A percentile compares a stretch with the other conserved stretches of the same genome.
These are phyloP conservation scores for Cladosporium sp. DNA, from an alignment of 2,329 filamentous ascomycete genomes.

Conservation along the genomic window DNA sequence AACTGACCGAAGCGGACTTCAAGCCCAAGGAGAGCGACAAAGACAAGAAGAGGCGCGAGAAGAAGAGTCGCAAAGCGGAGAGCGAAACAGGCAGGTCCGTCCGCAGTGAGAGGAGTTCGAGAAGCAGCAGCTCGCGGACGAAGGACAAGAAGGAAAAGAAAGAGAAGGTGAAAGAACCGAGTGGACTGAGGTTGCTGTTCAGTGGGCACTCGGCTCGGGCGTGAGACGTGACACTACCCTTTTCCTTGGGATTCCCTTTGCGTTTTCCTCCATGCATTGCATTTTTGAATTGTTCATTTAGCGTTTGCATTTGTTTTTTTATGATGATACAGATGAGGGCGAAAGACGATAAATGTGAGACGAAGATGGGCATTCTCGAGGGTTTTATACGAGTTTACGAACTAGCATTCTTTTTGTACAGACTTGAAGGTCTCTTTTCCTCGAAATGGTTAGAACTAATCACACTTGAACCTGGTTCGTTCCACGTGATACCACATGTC, in stretches of 20 bases:
- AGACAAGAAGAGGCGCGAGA: slow-evolving; percentile 26
- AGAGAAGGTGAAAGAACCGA: slow-evolving; percentile 42
- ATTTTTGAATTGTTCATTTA: background rate
- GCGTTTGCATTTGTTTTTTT: background rate
- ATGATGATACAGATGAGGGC: background rate
- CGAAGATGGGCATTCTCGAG: background rate
- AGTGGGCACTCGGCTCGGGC: slow-evolving; percentile 24
- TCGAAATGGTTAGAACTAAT: background rate
- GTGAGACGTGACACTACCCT: background rate
- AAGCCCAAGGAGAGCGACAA: slow-evolving; percentile 40
- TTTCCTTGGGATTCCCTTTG: background rate
- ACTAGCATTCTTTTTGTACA: background rate
- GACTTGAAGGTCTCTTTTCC: background rate
- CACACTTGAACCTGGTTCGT: background rate
- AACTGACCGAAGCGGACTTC: slow-evolving; percentile 48
- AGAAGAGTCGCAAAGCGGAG: slow-evolving; percentile 24
- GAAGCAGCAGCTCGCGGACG: slow-evolving; percentile 25
- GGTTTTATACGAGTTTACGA: background rate
- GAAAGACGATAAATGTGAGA: background rate
- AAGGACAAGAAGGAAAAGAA: slow-evolving; percentile 32
- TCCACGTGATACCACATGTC: background rate
- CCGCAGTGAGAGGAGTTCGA: slow-evolving; percentile 12
- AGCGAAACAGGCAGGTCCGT: slow-evolving; percentile 20
- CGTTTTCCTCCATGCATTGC: background rate
- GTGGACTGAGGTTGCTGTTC: slow-evolving; percentile 46